Evolutionary conservation across 2,329 filamentous ascomycete genomes (phyloP), one percentile per base, ranked within the genome.

Genomic region (Aspergillus chevalieri): DNA sequence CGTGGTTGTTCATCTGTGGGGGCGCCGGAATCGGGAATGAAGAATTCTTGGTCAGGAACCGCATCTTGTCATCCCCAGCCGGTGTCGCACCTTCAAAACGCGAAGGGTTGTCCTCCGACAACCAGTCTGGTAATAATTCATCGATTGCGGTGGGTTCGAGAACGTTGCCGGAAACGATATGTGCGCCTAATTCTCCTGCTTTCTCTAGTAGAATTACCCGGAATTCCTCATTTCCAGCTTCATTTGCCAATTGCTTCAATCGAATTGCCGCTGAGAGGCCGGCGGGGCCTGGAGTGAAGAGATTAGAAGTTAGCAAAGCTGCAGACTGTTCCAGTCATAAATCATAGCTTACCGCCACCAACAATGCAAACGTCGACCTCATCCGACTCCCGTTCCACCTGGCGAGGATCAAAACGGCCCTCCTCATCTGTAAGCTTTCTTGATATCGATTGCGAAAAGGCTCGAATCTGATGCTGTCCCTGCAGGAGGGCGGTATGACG

Each of bases 1-100:
- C 93, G 63, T 95, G 82, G 68, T 98, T 98, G 76, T 91, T 83
- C 93, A 98, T 98, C 74, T 97, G 93, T 28, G 93, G 93, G 42
- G 93, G 93, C 10, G 85, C 83, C 1, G 92, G 93, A 47, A 97
- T 76, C 5, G 89, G 89, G 50, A 95, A 82, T 0, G 90, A 77
- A 53, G 77, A 77, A 47, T 78, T 86, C 74, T 91, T 87, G 43
- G 92, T 97, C 53, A 98, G 79, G 72, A 96, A 96, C 59, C 89
- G 85, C 92, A 98, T 95, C 72, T 84, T 85, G 64, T 98, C 93
- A 45, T 75, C 76, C 55, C 82, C 86, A 4, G 90, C 92, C 17
- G 90, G 85, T 1, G 93, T 98, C 51, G 86, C 88, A 70, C 89
- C 78, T 70, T 90, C 83, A 74, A 97, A 98, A 55, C 89, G 84